phyloP scores from a whole-genome alignment of 306 rosid species.

The Cicer judaicum region DNA sequence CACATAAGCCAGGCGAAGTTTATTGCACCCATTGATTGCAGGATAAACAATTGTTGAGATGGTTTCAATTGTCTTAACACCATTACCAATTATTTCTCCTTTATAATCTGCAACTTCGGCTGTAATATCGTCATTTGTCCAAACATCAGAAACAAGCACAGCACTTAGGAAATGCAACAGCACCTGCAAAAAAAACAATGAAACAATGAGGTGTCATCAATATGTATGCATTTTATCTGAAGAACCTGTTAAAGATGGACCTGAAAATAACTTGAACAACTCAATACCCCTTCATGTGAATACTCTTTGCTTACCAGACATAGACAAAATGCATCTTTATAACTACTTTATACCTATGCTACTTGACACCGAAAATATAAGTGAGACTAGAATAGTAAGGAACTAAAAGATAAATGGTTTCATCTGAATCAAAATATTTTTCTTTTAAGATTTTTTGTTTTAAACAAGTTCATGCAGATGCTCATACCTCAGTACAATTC shows the following conservation, averaged over 20 bases:
- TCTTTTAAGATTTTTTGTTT: conserved; percentile 29
- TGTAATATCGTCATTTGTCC: conserved; percentile 85
- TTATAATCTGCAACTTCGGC: conserved; percentile 71
- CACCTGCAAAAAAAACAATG: conserved; percentile 69
- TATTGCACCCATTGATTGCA: conserved; percentile 78
- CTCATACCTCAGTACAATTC: conserved; percentile 73
- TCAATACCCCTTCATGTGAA: conserved; percentile 26
- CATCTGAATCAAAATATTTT: not conserved
- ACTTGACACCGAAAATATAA: conserved; percentile 33
- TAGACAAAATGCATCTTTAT: conserved; percentile 32
- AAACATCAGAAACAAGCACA: conserved; percentile 82
- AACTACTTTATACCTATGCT: conserved; percentile 25
- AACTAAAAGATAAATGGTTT: conserved; percentile 30
- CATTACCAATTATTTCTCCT: conserved; percentile 59
- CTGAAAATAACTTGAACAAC: conserved; percentile 17
- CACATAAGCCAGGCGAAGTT: conserved; percentile 80
- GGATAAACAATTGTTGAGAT: conserved; percentile 81
- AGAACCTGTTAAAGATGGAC: conserved; percentile 25
- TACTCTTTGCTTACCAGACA: conserved; percentile 26
- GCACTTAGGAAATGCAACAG: conserved; percentile 68
- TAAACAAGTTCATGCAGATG: conserved; percentile 36
- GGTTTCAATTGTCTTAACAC: conserved; percentile 69
- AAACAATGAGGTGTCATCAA: conserved; percentile 29
- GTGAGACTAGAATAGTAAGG: conserved; percentile 12
- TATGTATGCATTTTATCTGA: not conserved